phyloP scores from a whole-genome alignment of 148 eudicot genomes.

The Dysphania ambrosioides region DNA sequence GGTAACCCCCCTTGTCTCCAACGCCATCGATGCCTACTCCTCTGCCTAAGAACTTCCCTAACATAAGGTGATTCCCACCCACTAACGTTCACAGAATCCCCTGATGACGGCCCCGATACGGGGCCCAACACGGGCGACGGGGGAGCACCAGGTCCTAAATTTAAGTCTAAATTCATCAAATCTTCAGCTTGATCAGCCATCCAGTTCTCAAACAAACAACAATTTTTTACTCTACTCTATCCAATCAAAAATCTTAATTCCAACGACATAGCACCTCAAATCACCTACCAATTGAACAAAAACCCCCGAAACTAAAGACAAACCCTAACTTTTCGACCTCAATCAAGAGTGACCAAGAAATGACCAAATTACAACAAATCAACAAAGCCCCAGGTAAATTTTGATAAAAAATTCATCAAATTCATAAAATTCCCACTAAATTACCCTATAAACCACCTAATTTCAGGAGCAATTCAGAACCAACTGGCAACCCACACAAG shows the following conservation, averaged over 20 bases:
- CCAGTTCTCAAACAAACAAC: conserved; percentile 6
- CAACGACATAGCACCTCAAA: not conserved
- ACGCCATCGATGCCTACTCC: conserved; percentile 55
- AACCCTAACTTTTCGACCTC: conserved; percentile 17
- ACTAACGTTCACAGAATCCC: conserved; percentile 44
- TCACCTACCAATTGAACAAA: not conserved
- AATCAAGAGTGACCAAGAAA: conserved; percentile 9
- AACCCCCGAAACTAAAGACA: conserved; percentile 11
- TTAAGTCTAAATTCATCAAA: conserved; percentile 83
- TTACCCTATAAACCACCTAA: not conserved
- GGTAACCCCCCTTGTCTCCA: conserved; percentile 48
- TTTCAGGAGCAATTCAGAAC: not conserved
- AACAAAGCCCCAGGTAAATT: conserved; percentile 6
- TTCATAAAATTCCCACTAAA: not conserved
- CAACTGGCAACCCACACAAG: not conserved
- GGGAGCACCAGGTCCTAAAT: conserved; percentile 61
- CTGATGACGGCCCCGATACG: conserved; percentile 30
- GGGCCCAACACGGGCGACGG: conserved; percentile 35
- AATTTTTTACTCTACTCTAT: not conserved
- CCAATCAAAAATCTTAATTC: conserved; percentile 20
- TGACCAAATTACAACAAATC: conserved; percentile 11
- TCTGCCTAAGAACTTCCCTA: conserved; percentile 49
- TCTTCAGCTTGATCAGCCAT: conserved; percentile 67
- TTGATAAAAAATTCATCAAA: not conserved
- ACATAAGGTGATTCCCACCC: conserved; percentile 44